Conservation (phyloP, 106 monocot species). For the Alisma plantagoaquatica region DNA sequence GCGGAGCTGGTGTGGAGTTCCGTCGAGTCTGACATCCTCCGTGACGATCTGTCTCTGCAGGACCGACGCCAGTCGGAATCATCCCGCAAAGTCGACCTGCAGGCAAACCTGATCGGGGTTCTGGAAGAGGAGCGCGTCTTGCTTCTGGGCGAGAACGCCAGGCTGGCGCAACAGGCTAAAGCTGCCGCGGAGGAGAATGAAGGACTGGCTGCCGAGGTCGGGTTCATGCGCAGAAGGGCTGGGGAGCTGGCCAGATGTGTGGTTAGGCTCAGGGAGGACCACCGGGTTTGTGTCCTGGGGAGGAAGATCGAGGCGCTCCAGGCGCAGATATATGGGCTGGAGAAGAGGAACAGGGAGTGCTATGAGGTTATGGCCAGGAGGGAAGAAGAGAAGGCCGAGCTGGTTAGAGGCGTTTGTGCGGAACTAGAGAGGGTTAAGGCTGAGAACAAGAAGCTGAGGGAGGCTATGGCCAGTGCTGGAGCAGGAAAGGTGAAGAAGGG, state of each 20-base stretch:
- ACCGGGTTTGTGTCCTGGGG: slow-evolving; percentile 45
- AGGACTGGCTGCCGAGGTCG: slow-evolving; percentile 46
- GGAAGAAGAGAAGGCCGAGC: slow-evolving; percentile 29
- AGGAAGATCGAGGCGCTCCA: too few species aligned
- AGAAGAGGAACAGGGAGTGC: too few species aligned
- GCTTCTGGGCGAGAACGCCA: slow-evolving; percentile 65
- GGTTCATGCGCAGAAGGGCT: slow-evolving; percentile 40
- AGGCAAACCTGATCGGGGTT: slow-evolving; percentile 61
- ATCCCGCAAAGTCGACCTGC: slow-evolving; percentile 48
- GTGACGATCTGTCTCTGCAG: slow-evolving; percentile 11
- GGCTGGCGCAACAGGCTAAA: slow-evolving; percentile 35
- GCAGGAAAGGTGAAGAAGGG: slow-evolving; percentile 33
- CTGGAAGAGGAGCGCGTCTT: slow-evolving; percentile 71
- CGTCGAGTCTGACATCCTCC: slow-evolving; percentile 43
- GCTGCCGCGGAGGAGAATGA: slow-evolving; percentile 42
- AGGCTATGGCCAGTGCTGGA: too few species aligned
- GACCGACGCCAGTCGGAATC: slow-evolving; percentile 24
- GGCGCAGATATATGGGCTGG: slow-evolving; percentile 36
- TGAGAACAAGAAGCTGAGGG: too few species aligned
- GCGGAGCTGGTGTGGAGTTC: slow-evolving; percentile 33
- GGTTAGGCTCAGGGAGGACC: slow-evolving; percentile 13
- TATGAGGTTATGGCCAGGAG: too few species aligned
- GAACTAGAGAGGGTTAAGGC: slow-evolving; percentile 43
- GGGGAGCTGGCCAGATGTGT: slow-evolving; percentile 28
- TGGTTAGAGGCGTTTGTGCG: slow-evolving; percentile 2